phyloP scores from a whole-genome alignment of 805 yeast species.

The Wickerhamomyces canadensis region DNA sequence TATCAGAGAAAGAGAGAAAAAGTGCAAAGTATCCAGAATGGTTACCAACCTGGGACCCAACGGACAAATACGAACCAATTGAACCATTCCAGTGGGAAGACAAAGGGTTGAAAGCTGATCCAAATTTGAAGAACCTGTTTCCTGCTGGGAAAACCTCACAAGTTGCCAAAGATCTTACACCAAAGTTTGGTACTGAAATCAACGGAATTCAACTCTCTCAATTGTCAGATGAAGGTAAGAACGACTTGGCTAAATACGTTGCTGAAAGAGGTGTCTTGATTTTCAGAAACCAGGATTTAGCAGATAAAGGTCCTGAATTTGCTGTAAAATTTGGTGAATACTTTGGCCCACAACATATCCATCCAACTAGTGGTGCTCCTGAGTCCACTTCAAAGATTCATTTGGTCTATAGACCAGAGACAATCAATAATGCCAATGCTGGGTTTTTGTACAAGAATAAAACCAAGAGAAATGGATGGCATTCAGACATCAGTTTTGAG shows the following conservation, averaged over 20 bases:
- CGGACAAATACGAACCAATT: constrained; percentile 8
- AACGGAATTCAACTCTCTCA: constrained; percentile 51
- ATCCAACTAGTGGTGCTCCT: constrained; percentile 69
- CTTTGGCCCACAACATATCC: constrained; percentile 66
- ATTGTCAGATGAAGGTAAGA: constrained; percentile 48
- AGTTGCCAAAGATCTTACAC: constrained; percentile 45
- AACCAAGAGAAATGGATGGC: constrained; percentile 33
- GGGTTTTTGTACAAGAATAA: not conserved
- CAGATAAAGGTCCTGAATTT: constrained; percentile 42
- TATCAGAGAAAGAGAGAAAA: not conserved
- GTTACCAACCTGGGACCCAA: constrained; percentile 10
- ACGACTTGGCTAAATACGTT: constrained; percentile 60
- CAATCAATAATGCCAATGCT: not conserved
- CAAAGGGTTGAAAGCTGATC: constrained; percentile 7
- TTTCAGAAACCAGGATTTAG: constrained; percentile 60
- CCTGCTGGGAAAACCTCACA: not conserved
- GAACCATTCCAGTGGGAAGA: constrained; percentile 6
- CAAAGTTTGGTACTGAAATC: constrained; percentile 62
- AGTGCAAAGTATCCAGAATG: constrained; percentile 3
- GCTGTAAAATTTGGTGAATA: constrained; percentile 47
- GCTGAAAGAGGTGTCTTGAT: constrained; percentile 63
- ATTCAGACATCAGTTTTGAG: constrained; percentile 63
- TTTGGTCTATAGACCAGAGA: constrained; percentile 40
- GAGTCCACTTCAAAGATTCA: constrained; percentile 48
- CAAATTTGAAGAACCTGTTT: constrained; percentile 4